These are phyloP conservation scores for Acidiella bohemica DNA, from an alignment of 495 filamentous ascomycete genomes.

Conservation along the genomic window DNA sequence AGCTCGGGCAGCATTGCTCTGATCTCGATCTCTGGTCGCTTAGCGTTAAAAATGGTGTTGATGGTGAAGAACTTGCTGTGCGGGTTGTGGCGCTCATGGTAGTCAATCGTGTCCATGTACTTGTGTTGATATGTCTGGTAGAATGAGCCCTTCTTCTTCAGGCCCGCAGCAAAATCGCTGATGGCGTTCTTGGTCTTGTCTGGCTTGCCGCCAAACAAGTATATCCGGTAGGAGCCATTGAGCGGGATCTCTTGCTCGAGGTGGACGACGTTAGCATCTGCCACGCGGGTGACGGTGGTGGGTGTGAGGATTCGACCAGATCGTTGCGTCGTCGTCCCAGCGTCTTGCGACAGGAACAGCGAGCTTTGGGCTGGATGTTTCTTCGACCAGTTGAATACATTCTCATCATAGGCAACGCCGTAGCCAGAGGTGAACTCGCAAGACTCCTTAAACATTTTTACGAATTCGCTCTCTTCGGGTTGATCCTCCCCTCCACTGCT, in stretches of 20 bases:
- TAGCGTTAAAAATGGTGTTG: constrained; percentile 54
- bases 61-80: constrained; percentile 71
- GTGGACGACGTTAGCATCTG: constrained; percentile 74
- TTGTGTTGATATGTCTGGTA: constrained; percentile 47
- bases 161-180: constrained; percentile 49
- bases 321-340: constrained; percentile 42
- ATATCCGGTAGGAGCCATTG: constrained; percentile 78
- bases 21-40: constrained; percentile 52
- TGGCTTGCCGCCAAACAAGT: constrained; percentile 65
- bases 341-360: constrained; percentile 44
- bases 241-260: constrained; percentile 77
- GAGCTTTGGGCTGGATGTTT: constrained; percentile 55
- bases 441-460: constrained; percentile 50
- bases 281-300: constrained; percentile 65
- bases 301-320: constrained; percentile 61
- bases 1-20: constrained; percentile 48
- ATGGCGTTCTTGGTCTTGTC: constrained; percentile 46
- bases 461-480: constrained; percentile 43
- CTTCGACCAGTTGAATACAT: constrained; percentile 58
- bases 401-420: constrained; percentile 47
- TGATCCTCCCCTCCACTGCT: constrained; percentile 15
- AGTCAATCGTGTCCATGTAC: constrained; percentile 50
- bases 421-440: constrained; percentile 56
- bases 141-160: constrained; percentile 55
- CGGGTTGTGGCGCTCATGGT: constrained; percentile 72